phyloP scores from a whole-genome alignment of 192 early-diverging fungal species.

The Rhizoclosmatium sp. region DNA sequence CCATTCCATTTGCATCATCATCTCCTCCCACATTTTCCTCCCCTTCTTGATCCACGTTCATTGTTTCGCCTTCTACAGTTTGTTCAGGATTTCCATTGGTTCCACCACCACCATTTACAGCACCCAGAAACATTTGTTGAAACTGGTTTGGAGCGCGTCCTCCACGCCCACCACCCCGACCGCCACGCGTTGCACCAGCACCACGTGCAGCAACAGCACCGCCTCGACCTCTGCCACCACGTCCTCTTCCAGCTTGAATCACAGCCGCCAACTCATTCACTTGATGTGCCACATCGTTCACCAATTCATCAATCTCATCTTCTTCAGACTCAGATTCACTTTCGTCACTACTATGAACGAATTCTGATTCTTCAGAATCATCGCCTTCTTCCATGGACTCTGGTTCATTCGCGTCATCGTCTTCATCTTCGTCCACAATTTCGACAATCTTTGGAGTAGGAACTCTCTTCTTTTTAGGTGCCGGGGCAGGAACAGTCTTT shows the following conservation, averaged over 20 bases:
- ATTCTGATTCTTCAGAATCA: background rate
- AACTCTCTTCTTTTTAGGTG: too few relatives aligned
- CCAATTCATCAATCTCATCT: constrained; percentile 6
- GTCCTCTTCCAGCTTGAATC: background rate
- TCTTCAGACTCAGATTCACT: background rate
- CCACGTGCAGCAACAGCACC: background rate
- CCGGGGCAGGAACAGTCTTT: background rate
- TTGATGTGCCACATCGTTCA: background rate
- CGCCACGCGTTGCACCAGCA: background rate
- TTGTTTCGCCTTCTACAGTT: background rate
- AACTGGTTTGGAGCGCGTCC: background rate
- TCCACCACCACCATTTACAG: background rate
- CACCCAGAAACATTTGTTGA: background rate
- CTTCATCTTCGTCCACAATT: background rate
- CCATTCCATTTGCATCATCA: background rate
- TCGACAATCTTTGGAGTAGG: background rate
- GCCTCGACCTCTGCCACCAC: background rate
- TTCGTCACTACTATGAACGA: background rate
- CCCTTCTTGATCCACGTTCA: background rate
- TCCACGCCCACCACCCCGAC: background rate
- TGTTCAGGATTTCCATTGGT: background rate
- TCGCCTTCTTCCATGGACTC: background rate
- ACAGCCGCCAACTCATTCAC: background rate
- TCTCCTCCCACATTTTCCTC: background rate
- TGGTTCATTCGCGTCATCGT: background rate